Percentiles rank a stretch among this genome's conserved stretches.
Evolutionary conservation across 179 eudicot genomes (phyloP).

Genomic region (Silene noctiflora): DNA sequence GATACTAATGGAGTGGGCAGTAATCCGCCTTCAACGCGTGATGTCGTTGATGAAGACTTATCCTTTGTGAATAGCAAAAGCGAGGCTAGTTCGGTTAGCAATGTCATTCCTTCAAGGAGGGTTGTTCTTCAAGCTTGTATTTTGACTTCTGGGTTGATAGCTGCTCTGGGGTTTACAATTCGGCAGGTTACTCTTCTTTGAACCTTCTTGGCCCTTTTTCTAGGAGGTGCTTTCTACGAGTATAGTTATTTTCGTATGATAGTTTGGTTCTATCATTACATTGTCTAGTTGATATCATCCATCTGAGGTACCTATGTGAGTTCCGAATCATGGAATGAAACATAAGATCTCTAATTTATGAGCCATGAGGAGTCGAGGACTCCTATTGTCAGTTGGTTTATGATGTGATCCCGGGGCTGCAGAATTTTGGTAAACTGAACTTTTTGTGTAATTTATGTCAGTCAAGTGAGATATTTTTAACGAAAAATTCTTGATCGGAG

Average conservation of each 20-base stretch:
- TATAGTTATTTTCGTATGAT: not conserved
- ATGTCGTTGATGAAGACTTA: slow-evolving; percentile 18
- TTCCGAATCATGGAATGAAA: not conserved
- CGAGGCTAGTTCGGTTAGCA: slow-evolving; percentile 22
- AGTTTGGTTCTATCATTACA: not conserved
- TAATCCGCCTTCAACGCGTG: slow-evolving; percentile 19
- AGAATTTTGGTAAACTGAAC: no score
- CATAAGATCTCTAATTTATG: no score
- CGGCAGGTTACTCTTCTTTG: slow-evolving; percentile 54
- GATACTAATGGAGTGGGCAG: slow-evolving; percentile 29
- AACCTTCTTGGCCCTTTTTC: not conserved
- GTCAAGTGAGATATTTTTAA: not conserved
- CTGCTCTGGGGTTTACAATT: slow-evolving; percentile 59
- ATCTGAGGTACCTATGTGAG: not conserved
- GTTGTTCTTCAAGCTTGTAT: slow-evolving; percentile 77
- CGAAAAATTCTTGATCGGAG: no score
- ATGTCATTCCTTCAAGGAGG: slow-evolving; percentile 48
- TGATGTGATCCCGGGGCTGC: not conserved
- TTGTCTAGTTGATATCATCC: not conserved
- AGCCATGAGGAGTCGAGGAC: not conserved
- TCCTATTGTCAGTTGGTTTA: not conserved
- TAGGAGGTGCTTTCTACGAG: not conserved
- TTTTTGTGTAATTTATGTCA: no score
- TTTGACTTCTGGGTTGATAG: slow-evolving; percentile 69
- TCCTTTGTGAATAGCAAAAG: slow-evolving; percentile 31